Evolutionary conservation across 108 stramenopile genomes (phyloP), one percentile per base, ranked within the genome.

Genomic region (Skeletonema potamos): DNA sequence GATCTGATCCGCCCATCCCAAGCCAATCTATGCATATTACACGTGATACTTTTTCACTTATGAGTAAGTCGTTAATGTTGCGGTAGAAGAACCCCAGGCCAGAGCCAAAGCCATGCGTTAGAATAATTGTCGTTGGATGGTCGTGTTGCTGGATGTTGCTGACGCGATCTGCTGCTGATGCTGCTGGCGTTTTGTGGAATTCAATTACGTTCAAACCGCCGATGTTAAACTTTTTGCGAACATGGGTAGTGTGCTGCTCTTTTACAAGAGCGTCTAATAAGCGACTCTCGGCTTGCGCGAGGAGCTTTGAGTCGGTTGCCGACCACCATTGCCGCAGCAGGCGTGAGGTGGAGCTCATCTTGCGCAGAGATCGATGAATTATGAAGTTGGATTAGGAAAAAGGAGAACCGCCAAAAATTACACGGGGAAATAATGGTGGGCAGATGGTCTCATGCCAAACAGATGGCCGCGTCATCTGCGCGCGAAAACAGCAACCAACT

Each of bases 51-150:
- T 74, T 74, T n/a, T 78, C 82, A 48, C 72, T 74, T 27, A 64
- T 56, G 7, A 83, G 64, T 28, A 83, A 56, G 15, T 64, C 36
- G 22, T 83, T 78, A 54, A 83, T 64, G 39, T 79, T 83, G 2
- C 76, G 58, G 68, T 76, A 83, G 60, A 83, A 83, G 59, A 83
- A 83, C 1, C 73, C 73, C 15, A 75, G 43, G 22, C 82, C 82
- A n/a, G 77, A 79, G 12, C 82, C 82, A 48, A 74, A 83, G 11
- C 82, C 82, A 55, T 83, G 82, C 1, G 82, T 64, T 22, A 83
- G 48, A 33, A 83, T 43, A 3, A 73, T 62, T 29, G 76, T 62
- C 22, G 76, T 73, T 24, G 66, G 68, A 17, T 24, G 43, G 12
- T 29, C 51, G 51, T 13, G 15, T 7, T 51, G 15, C 8, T 51